Evolutionary conservation across 2,329 filamentous ascomycete genomes (phyloP), one percentile per base, ranked within the genome.

Genomic region (Curvularia verruculosa): DNA sequence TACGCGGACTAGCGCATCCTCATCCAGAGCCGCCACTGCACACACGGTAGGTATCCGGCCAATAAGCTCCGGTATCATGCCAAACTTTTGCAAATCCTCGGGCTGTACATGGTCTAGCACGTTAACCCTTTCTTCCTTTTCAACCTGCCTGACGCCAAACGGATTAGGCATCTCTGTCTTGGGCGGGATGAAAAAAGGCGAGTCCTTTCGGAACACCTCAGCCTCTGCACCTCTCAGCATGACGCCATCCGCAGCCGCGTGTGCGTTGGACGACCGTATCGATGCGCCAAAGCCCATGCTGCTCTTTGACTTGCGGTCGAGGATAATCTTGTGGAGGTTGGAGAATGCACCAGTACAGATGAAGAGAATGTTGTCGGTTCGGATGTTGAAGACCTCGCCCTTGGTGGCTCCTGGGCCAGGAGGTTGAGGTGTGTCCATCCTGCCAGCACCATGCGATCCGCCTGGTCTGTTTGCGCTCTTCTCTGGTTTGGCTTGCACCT

Each of bases 331-430:
- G 70, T 97, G 91, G 1, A 98, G 82, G 2, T 93, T 94, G 34
- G 96, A 90, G 73, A 99, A 99, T 18, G 95, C 95, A 18, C 95
- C 95, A 12, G 93, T 96, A 75, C 95, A 96, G 40, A 99, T 92
- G 78, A 99, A 99, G 26, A 99, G 84, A 58, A 99, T 98, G 68
- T 98, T 97, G 63, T 92, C 93, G 0, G 95, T 99, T 68, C 95
- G 90, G 56, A 97, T 88, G 54, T 91, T 87, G 75, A 84, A 88
- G 4, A 85, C 79, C 59, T 88, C 86, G 19, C 81, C 81, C 72
- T 86, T 88, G 24, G 63, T 67, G 13, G 66, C 67, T 7, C 68
- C 66, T 13, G 65, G 58, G n/a, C 59, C 60, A 23, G 61, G 58
- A 21, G 62, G 54, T 36, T 63, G 58, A 36, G 64, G 53, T 8